Evolutionary conservation across 306 rosid species (phyloP).

Genomic region (Quercus cerris): DNA sequence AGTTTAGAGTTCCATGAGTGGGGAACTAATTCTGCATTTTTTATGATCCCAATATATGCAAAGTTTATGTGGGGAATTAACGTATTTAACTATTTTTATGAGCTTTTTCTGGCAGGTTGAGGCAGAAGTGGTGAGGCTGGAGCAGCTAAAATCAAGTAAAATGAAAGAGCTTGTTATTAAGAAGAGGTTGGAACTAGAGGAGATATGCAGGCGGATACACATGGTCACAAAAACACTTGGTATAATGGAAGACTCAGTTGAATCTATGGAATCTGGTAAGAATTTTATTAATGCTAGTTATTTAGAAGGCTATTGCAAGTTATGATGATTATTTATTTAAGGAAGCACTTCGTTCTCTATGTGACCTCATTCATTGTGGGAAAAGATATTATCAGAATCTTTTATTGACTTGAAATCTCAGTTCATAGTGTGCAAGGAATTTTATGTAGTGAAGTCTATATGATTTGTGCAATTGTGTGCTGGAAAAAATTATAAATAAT

Average conservation of each 20-base stretch:
- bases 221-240: constrained; percentile 30
- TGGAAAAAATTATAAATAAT: not conserved
- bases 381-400: not conserved
- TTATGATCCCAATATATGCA: not conserved
- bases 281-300: not conserved
- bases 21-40: not conserved
- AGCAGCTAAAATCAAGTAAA: constrained; percentile 64
- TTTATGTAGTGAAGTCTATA: not conserved
- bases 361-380: not conserved
- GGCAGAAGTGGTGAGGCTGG: constrained; percentile 66
- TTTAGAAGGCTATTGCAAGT: not conserved
- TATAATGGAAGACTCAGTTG: constrained; percentile 33
- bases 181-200: constrained; percentile 63
- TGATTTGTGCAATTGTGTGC: not conserved
- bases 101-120: constrained; percentile 47
- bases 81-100: constrained; percentile 1
- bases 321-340: constrained; percentile 1
- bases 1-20: not conserved
- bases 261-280: constrained; percentile 49
- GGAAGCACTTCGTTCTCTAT: not conserved
- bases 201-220: constrained; percentile 55
- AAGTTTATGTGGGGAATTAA: not conserved
- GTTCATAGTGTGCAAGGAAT: not conserved
- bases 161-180: constrained; percentile 54
- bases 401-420: not conserved